Percentiles rank a stretch among this genome's conserved stretches.
These are phyloP conservation scores for Aspergillus sp. DNA, from an alignment of 2,329 filamentous ascomycete genomes.

Conservation along the genomic window DNA sequence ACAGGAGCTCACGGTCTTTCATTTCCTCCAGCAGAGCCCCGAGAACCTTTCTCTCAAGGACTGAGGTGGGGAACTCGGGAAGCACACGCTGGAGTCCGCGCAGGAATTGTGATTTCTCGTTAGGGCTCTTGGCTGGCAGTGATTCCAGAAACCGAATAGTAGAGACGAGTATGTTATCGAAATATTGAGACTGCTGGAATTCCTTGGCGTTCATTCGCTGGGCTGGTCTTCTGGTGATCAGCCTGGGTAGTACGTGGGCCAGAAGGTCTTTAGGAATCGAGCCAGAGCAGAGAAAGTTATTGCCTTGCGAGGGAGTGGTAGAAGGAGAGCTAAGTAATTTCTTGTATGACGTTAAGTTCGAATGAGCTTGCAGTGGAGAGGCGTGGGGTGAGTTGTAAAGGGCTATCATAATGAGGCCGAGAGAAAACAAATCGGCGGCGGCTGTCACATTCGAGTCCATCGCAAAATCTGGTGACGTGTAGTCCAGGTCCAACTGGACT, in stretches of 20 bases:
- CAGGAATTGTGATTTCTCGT: slow-evolving; percentile 89
- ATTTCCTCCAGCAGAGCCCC: slow-evolving; percentile 87
- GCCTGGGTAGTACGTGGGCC: slow-evolving; percentile 71
- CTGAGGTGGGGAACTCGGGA: slow-evolving; percentile 86
- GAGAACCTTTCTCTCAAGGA: slow-evolving; percentile 91
- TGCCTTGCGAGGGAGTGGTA: slow-evolving; percentile 71
- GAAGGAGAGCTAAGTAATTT: slow-evolving; percentile 76
- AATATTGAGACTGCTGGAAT: slow-evolving; percentile 93
- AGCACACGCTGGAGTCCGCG: slow-evolving; percentile 82
- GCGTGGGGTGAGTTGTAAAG: slow-evolving; percentile 92
- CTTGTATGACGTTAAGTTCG: slow-evolving; percentile 80
- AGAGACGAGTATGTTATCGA: slow-evolving; percentile 94
- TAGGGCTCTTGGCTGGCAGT: slow-evolving; percentile 85
- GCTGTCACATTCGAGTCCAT: slow-evolving; percentile 83
- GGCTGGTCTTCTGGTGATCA: slow-evolving; percentile 84
- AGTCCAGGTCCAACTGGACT: slow-evolving; percentile 90
- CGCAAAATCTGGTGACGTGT: slow-evolving; percentile 90
- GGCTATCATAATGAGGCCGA: slow-evolving; percentile 83
- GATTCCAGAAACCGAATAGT: slow-evolving; percentile 93
- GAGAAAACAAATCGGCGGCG: slow-evolving; percentile 87
- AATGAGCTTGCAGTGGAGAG: slow-evolving; percentile 80
- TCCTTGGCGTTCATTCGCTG: slow-evolving; percentile 84
- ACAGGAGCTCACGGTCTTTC: slow-evolving; percentile 84
- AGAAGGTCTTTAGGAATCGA: slow-evolving; percentile 77
- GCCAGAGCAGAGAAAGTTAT: slow-evolving; percentile 79